Evolutionary conservation across 768 basidiomycete genomes (phyloP).

Genomic region (Nidula microcarpa): DNA sequence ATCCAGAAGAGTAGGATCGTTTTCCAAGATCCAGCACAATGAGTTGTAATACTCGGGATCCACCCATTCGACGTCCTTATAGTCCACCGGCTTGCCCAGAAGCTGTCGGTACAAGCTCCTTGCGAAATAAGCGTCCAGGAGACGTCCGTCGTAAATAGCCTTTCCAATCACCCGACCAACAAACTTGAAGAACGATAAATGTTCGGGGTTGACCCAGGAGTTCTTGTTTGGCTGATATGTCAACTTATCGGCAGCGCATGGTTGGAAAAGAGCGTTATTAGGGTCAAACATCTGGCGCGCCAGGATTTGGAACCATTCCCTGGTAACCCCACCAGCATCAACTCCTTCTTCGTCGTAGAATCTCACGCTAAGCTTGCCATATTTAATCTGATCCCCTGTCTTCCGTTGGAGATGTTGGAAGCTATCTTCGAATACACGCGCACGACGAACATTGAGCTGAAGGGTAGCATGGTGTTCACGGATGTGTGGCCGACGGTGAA

Average conservation of each 20-base stretch:
- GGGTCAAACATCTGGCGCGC: constrained; percentile 99
- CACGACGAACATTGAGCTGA: constrained; percentile 85
- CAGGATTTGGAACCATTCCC: constrained; percentile 98
- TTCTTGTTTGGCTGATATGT: constrained; percentile 97
- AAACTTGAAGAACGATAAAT: constrained; percentile 97
- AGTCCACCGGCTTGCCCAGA: constrained; percentile 91
- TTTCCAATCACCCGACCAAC: constrained; percentile 98
- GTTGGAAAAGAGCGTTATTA: constrained; percentile 97
- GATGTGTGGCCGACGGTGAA: constrained; percentile 76
- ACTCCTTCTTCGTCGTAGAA: constrained; percentile 98
- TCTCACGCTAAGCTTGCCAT: constrained; percentile 93
- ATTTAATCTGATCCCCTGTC: constrained; percentile 94
- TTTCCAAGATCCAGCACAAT: constrained; percentile 96
- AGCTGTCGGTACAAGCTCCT: constrained; percentile 95
- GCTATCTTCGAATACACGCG: constrained; percentile 96
- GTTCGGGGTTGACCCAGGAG: constrained; percentile 92
- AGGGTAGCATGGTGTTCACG: constrained; percentile 82
- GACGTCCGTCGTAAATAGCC: constrained; percentile 93
- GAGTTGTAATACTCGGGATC: constrained; percentile 99
- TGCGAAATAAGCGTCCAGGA: constrained; percentile 97
- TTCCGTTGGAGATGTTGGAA: constrained; percentile 89
- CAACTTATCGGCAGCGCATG: constrained; percentile 90
- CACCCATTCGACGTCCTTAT: constrained; percentile 95
- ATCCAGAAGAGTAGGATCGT: constrained; percentile 84
- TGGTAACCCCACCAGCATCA: constrained; percentile 95